Evolutionary conservation across 2,329 filamentous ascomycete genomes (phyloP).

Genomic region (Aureobasidium vineae): DNA sequence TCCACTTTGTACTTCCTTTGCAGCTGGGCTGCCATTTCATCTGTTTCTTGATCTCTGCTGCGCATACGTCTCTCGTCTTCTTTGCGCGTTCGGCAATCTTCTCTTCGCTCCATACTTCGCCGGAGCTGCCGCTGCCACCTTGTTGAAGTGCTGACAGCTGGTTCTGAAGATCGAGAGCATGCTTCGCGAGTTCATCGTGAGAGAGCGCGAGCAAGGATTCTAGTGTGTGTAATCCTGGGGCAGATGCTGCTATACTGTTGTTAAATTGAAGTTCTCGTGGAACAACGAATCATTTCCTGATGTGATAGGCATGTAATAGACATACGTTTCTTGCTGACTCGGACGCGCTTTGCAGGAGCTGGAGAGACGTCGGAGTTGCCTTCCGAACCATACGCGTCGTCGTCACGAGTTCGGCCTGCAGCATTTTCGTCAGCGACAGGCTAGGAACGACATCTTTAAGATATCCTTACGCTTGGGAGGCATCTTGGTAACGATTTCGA

Average conservation of each 20-base stretch:
- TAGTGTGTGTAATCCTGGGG: background rate
- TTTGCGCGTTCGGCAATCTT: background rate
- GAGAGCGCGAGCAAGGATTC: conserved; percentile 1
- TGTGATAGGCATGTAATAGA: background rate
- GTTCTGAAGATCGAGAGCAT: background rate
- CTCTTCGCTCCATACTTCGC: background rate
- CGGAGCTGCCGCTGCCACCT: background rate
- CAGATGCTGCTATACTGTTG: background rate
- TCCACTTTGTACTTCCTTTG: background rate
- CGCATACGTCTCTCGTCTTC: background rate
- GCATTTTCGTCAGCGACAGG: background rate
- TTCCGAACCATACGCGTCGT: conserved; percentile 1
- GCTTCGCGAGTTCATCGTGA: background rate
- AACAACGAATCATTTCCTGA: background rate
- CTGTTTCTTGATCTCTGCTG: conserved; percentile 3
- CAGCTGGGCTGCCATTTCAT: conserved; percentile 12
- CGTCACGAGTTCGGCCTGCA: background rate
- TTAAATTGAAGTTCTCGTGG: background rate
- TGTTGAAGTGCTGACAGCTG: conserved; percentile 4
- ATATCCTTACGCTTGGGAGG: background rate
- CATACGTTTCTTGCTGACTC: background rate
- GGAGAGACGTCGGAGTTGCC: conserved; percentile 7
- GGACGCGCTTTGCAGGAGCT: conserved; percentile 1
- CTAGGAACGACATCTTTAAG: accelerated
- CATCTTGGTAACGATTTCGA: background rate